Base-by-base conservation (phyloP, 2,329 filamentous ascomycete genomes). In the Akanthomyces lecanii region DNA sequence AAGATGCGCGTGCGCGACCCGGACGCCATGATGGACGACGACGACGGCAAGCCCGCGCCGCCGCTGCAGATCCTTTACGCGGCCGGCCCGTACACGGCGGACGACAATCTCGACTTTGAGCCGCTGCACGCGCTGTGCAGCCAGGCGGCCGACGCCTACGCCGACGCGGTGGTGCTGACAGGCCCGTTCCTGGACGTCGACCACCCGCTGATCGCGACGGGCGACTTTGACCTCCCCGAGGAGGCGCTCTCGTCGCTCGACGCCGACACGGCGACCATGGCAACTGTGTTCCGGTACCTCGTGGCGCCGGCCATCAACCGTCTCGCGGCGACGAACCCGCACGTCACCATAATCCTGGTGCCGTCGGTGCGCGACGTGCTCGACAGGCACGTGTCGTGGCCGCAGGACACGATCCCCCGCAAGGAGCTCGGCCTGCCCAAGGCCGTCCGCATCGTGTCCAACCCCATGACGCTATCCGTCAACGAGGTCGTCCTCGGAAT, bases 151-250 rank as follows among this genome's bases (percentile, higher is more conserved):
- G 86, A 91, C 66, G 85, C 82, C 25, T 88, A 85, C 66, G 90
- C 89, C 12, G 95, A 99, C 73, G 85, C 86, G 3, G 77, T 99
- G 33, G 83, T 98, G 50, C 81, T 99, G 10, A 80, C 85, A 4
- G 95, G 95, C 0, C 95, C 95, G 0, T 97, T 99, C 73, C 82
- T 99, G 67, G 95, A 98, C 73, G 82, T 89, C 42, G 92, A 97
- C 69, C 95, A 99, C 73, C 94, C 95, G 0, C 81, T 96, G 30
- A 85, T 99, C 61, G 91, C 92, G 28, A 83, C 85, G 18, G 89
- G 92, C 66, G 89, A 94, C 76, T 89, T 94, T 72, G 86, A 94
- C 70, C 81, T 92, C 64, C 88, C 89, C 45, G 84, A 88, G 28
- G 84, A 88, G 57, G 84, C 84, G 63, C 79, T 79, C 71, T 73